Percentiles rank a stretch among this genome's conserved stretches.
Conservation (phyloP, 345 rosid genomes). For the Erodium maritimum region DNA sequence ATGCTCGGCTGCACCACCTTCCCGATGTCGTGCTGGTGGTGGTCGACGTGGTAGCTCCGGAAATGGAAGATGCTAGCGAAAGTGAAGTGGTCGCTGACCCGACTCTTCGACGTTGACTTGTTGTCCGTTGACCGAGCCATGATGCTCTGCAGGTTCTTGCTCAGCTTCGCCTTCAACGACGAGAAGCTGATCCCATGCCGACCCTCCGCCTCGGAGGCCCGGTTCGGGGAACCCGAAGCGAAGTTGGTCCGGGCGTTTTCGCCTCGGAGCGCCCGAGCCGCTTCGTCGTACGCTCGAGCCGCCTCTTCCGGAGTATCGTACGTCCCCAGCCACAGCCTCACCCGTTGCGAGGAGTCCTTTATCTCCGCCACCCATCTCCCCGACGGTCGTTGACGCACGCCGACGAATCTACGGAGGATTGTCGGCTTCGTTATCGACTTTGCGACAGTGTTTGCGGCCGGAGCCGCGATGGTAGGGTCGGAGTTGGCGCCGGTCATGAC, state of each 20-base stretch:
- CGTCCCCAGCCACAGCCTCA: slow-evolving; percentile 59
- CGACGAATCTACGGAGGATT: too few relatives aligned
- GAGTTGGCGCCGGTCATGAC: too few relatives aligned
- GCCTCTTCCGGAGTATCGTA: slow-evolving; percentile 68
- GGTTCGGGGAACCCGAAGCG: slow-evolving; percentile 9
- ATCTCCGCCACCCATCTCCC: slow-evolving; percentile 77
- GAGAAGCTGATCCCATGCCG: slow-evolving; percentile 39
- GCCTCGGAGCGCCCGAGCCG: slow-evolving; percentile 62
- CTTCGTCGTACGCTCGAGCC: slow-evolving; percentile 59
- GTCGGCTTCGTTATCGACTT: too few relatives aligned
- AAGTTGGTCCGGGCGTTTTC: slow-evolving; percentile 60
- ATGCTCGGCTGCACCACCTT: slow-evolving; percentile 58
- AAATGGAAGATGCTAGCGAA: slow-evolving; percentile 53
- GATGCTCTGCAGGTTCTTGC: slow-evolving; percentile 53
- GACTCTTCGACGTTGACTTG: slow-evolving; percentile 30
- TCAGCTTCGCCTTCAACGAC: slow-evolving; percentile 44
- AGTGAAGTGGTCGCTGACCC: slow-evolving; percentile 59
- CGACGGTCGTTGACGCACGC: slow-evolving; percentile 36
- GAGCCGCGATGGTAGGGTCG: too few relatives aligned
- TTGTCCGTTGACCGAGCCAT: slow-evolving; percentile 37
- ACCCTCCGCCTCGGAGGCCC: slow-evolving; percentile 5
- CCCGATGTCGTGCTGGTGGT: slow-evolving; percentile 34
- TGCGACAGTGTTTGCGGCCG: too few relatives aligned
- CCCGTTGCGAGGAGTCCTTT: slow-evolving; percentile 61
- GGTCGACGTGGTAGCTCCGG: slow-evolving; percentile 19